Base-by-base conservation (phyloP, 371 early-diverging fungal genomes). In the Catenaria anguillulae region DNA sequence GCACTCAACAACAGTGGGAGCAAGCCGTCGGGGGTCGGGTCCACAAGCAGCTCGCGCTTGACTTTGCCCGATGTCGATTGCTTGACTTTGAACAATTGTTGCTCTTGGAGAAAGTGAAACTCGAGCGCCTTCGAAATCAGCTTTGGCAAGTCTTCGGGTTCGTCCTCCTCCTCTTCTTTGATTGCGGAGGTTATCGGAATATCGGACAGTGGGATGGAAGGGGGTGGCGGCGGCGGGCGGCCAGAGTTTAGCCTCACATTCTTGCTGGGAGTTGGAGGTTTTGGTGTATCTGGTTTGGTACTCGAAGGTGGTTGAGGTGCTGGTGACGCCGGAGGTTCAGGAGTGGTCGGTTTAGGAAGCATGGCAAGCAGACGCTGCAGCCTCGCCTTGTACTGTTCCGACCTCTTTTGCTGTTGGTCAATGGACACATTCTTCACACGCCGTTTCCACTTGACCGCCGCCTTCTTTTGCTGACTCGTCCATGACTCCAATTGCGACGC, bases 21-120 rank as follows among this genome's bases (percentile, higher is more conserved):
- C 2, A 58, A 15, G 26, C 59, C 59, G 29, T 58, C 59, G 29
- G 59, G 59, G 29, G 59, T 58, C 43, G 59, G 59, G 1, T 58
- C 59, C 35, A 58, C 59, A 8, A 19, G 15, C 4, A 36, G 43
- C 31, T 24, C 29, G 40, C 59, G 37, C 29, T 45, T 40, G 24
- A 58, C 36, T n/a, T n/a, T n/a, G 17, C 40, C 59, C 17, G 15
- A 24, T 45, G n/a, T 58, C 42, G 34, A 8, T 29, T 58, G 40
- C 40, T 58, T 40, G 29, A 29, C 19, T 8, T 42, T 12, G 43
- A 58, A 58, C 40, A 58, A 19, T 29, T 58, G 40, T 29, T 58
- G n/a, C 43, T 58, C 59, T 10, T 58, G 59, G 31, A 58, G 15
- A 58, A 58, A 26, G 29, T 58, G 59, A 17, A 58, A 58, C 35